Base-by-base conservation (phyloP, 495 filamentous ascomycete genomes). In the Penicillium flavigenum region DNA sequence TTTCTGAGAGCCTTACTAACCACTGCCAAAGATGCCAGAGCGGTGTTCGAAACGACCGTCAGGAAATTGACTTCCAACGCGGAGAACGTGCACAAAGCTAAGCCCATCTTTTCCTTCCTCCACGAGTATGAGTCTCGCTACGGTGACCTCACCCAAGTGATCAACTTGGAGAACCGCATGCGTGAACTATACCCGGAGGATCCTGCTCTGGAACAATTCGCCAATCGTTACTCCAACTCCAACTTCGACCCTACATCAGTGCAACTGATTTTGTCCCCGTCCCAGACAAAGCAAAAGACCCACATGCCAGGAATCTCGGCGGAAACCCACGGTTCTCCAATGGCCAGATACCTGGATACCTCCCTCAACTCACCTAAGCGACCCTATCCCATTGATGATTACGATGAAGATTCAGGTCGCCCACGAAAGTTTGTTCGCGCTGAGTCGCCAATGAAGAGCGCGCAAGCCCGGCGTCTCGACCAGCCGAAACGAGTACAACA, bases 101-200 rank as follows among this genome's bases (percentile, higher is more conserved):
- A 95, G 65, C 84, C 86, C 4, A 83, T 98, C 1, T 96, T 92
- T 57, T 76, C 83, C 1, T 97, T 88, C 71, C 92, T 98, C 63
- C 92, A 98, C 69, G 86, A 90, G 53, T 97, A 96, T 67, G 93
- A 98, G 72, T 88, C 90, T n/a, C 82, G 89, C 45, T 98, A 91
- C 64, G 94, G 95, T 43, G 95, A 98, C 66, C 80, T 97, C 0
- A 79, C 84, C 19, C 91, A 96, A 66, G 87, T 98, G 38, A 83
- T 85, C 62, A 94, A 94, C 67, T 76, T 98, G 27, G 94, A 98
- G 68, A 88, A 83, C 66, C 88, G 94, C 29, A 97, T 98, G 93
- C 79, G 81, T 22, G 92, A 96, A 67, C 79, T 97, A 2, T 98
- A 88, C 68, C 92, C 92, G 17, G 88, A 92, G 57, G 93, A 96